Conservation (phyloP, 768 basidiomycete genomes). For the Lentinus brumalis region DNA sequence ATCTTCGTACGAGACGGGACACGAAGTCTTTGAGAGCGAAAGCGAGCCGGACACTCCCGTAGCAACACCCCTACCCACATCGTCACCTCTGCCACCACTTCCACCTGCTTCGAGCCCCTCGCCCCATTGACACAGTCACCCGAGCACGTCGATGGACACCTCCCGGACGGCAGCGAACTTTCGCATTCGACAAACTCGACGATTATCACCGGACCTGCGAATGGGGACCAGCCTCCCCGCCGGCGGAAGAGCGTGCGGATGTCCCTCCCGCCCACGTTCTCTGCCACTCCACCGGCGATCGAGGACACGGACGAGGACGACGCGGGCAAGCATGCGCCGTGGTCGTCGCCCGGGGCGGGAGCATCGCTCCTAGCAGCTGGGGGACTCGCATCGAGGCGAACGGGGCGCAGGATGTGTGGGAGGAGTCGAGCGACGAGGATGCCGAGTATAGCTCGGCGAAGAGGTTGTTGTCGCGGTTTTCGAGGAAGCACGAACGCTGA, state of each 20-base stretch:
- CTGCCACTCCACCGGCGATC: slow-evolving; percentile 66
- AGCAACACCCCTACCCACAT: background rate
- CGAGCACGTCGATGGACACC: slow-evolving; percentile 5
- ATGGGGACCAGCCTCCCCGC: slow-evolving; percentile 16
- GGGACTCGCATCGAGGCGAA: slow-evolving; percentile 19
- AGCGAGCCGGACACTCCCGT: slow-evolving; percentile 33
- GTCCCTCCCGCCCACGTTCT: slow-evolving; percentile 75
- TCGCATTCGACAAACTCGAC: slow-evolving; percentile 31
- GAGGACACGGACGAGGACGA: slow-evolving; percentile 47
- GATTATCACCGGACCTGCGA: slow-evolving; percentile 8
- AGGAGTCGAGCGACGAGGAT: slow-evolving; percentile 73
- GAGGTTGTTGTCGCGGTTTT: slow-evolving; percentile 49
- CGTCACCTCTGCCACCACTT: too few species aligned
- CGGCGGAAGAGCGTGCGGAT: slow-evolving; percentile 77
- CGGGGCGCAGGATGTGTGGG: slow-evolving; percentile 53
- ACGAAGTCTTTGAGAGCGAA: slow-evolving; percentile 51
- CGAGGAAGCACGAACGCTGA: slow-evolving; percentile 32
- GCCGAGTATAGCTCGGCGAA: slow-evolving; percentile 64
- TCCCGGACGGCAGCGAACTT: slow-evolving; percentile 30
- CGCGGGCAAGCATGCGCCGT: slow-evolving; percentile 22
- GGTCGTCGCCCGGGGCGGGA: slow-evolving; percentile 19
- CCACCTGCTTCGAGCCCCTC: too few species aligned
- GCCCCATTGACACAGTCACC: background rate
- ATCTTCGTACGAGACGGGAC: slow-evolving; percentile 68
- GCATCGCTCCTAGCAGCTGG: slow-evolving; percentile 27